Evolutionary conservation across 345 rosid species (phyloP).

Genomic region (Camelina neglecta): DNA sequence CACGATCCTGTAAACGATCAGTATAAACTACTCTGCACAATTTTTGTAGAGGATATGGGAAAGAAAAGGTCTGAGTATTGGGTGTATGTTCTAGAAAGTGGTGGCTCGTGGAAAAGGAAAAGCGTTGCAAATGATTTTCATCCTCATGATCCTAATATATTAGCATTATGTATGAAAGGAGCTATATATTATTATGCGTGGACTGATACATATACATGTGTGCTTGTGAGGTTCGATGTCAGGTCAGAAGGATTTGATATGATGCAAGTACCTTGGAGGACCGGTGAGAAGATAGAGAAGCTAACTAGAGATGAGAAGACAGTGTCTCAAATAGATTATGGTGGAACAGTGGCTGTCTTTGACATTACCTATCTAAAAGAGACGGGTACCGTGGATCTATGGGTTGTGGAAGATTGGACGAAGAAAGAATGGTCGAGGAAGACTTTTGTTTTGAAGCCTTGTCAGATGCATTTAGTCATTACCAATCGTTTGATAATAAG

Average conservation of each 20-base stretch:
- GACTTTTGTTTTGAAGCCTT: background rate
- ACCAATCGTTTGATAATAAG: background rate
- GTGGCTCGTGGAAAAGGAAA: background rate
- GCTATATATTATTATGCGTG: background rate
- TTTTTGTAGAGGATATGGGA: background rate
- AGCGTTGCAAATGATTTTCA: background rate
- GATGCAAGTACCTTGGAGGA: background rate
- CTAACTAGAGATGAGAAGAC: background rate
- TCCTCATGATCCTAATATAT: background rate
- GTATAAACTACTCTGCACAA: background rate
- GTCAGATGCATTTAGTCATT: background rate
- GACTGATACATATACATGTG: background rate
- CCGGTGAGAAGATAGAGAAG: background rate
- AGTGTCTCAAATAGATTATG: background rate
- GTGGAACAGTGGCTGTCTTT: background rate
- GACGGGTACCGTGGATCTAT: background rate
- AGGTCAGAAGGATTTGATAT: slow-evolving; percentile 8
- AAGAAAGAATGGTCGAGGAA: background rate
- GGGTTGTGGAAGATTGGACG: background rate
- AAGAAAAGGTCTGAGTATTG: background rate
- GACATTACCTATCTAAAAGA: background rate
- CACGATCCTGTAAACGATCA: background rate
- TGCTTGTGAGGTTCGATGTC: background rate
- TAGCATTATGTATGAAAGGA: background rate
- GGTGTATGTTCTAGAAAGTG: background rate